Evolutionary conservation across 1,284 basidiomycete species (phyloP).

Genomic region (Microbotryum saponariae): DNA sequence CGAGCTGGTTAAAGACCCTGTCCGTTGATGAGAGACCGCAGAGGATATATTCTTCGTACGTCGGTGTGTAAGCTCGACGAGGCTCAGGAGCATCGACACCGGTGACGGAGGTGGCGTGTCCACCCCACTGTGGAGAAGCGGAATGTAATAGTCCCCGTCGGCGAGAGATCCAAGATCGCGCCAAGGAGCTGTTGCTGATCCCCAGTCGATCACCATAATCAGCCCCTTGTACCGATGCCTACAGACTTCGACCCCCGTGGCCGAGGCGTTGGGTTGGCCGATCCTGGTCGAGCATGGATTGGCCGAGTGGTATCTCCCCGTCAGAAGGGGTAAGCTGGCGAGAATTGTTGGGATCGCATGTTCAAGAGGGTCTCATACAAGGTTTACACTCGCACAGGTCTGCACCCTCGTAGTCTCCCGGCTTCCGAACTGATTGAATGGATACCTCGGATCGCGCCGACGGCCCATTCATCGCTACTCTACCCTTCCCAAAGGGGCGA

Average conservation of each 20-base stretch:
- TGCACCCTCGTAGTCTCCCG: constrained; percentile 60
- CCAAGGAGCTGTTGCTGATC: neutral
- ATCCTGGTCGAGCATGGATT: constrained; percentile 69
- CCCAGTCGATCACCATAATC: constrained; percentile 47
- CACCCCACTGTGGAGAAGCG: too few relatives aligned
- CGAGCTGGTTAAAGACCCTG: constrained; percentile 55
- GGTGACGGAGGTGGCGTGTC: too few relatives aligned
- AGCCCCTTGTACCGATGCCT: constrained; percentile 64
- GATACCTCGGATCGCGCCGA: constrained; percentile 55
- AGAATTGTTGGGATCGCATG: too few relatives aligned
- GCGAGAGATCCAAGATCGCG: too few relatives aligned
- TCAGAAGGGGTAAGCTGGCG: constrained; percentile 49
- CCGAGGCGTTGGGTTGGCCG: constrained; percentile 56
- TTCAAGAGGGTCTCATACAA: neutral
- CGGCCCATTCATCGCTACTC: constrained; percentile 58
- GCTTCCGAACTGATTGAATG: constrained; percentile 50
- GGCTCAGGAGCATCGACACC: too few relatives aligned
- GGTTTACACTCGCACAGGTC: constrained; percentile 40
- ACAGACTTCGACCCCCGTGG: constrained; percentile 62
- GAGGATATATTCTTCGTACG: constrained; percentile 61
- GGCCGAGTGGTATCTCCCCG: constrained; percentile 77
- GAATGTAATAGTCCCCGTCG: too few relatives aligned
- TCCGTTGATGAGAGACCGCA: constrained; percentile 63
- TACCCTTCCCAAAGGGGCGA: constrained; percentile 63
- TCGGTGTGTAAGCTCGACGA: too few relatives aligned